Conservation (phyloP, 2,329 filamentous ascomycete species). For the Cordyceps cateniannulata region DNA sequence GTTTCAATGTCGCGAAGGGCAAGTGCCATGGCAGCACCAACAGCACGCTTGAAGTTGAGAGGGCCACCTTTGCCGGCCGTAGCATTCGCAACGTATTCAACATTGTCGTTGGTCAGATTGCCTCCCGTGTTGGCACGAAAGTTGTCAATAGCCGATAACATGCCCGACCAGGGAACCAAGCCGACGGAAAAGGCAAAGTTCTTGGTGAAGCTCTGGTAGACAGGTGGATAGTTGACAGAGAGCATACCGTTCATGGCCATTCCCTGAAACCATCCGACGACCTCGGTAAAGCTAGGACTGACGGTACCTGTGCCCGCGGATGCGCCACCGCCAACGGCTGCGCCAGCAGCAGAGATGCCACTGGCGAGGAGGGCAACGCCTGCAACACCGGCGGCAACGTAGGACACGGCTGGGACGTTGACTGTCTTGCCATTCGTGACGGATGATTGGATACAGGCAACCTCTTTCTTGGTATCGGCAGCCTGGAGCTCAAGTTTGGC, state of each 20-base stretch:
- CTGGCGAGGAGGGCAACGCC: conserved; percentile 73
- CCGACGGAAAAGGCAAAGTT: conserved; percentile 93
- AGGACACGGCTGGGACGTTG: conserved; percentile 68
- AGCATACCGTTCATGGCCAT: conserved; percentile 97
- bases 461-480: conserved; percentile 49
- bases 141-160: conserved; percentile 77
- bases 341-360: conserved; percentile 62
- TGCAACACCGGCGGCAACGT: conserved; percentile 76
- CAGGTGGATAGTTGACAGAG: conserved; percentile 76
- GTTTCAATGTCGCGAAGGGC: conserved; percentile 46
- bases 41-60: conserved; percentile 48
- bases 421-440: conserved; percentile 86
- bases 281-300: conserved; percentile 79
- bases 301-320: conserved; percentile 54
- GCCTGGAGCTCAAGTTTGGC: conserved; percentile 71
- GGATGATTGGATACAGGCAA: conserved; percentile 77
- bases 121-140: conserved; percentile 79
- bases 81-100: conserved; percentile 65
- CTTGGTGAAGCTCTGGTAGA: conserved; percentile 84
- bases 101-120: conserved; percentile 74
- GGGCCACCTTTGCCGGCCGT: conserved; percentile 54
- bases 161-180: conserved; percentile 70
- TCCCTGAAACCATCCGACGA: conserved; percentile 85
- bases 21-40: conserved; percentile 41
- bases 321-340: conserved; percentile 49